A percentile compares a stretch with the other conserved stretches of the same genome.
Conservation (phyloP, 192 early-diverging fungal species). For the Glomus cerebriforme region DNA sequence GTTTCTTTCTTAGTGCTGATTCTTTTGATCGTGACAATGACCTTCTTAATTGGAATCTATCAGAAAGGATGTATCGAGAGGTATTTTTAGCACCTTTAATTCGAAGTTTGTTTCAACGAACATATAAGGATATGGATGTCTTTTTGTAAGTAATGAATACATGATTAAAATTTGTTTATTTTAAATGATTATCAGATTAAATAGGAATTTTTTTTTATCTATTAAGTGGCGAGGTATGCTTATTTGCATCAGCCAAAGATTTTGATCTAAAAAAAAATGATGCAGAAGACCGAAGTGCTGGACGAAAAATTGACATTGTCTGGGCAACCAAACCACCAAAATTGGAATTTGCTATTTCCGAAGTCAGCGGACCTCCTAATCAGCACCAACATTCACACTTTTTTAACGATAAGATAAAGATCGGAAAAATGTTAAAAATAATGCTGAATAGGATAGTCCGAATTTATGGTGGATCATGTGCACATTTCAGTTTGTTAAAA, state of each 20-base stretch:
- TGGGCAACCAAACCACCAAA: slow-evolving; percentile 25
- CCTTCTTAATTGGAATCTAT: background rate
- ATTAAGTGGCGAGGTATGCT: slow-evolving; percentile 28
- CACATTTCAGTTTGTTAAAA: slow-evolving; percentile 18
- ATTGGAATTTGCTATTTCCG: background rate
- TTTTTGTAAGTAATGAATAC: slow-evolving; percentile 31
- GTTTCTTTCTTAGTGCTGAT: background rate
- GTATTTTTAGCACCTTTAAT: slow-evolving; percentile 15
- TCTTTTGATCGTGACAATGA: slow-evolving; percentile 16
- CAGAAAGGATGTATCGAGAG: slow-evolving; percentile 21
- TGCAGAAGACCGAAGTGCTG: slow-evolving; percentile 2
- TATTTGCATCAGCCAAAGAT: slow-evolving; percentile 22
- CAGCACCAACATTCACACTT: slow-evolving; percentile 24
- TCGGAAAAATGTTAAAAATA: slow-evolving; percentile 29
- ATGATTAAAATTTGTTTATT: slow-evolving; percentile 7
- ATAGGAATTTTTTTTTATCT: slow-evolving; percentile 4
- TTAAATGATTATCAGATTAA: background rate
- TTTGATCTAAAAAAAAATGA: slow-evolving; percentile 22
- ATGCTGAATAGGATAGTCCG: slow-evolving; percentile 13
- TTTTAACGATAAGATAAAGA: slow-evolving; percentile 20
- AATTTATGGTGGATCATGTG: background rate
- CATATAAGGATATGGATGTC: background rate
- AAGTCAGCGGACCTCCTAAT: slow-evolving; percentile 27
- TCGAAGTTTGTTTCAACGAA: slow-evolving; percentile 24
- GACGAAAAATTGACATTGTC: slow-evolving; percentile 27